Conservation (phyloP, 2,329 filamentous ascomycete genomes). For the Colletotrichum lentis region DNA sequence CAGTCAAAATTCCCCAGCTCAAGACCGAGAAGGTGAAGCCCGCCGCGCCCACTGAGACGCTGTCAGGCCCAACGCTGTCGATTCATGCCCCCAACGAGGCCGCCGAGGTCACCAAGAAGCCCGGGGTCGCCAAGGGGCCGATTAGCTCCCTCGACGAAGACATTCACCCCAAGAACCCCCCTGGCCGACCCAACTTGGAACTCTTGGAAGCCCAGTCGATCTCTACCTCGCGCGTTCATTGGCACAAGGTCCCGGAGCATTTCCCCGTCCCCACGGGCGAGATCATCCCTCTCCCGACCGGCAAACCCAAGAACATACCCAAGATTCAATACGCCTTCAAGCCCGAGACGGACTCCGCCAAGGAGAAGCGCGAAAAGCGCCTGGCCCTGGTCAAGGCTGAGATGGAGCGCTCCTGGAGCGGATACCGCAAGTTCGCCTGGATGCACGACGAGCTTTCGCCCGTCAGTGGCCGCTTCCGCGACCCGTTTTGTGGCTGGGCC, state of each 20-base stretch:
- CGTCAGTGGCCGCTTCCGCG: slow-evolving; percentile 69
- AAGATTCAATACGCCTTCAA: slow-evolving; percentile 78
- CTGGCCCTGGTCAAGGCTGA: slow-evolving; percentile 74
- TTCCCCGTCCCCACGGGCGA: slow-evolving; percentile 78
- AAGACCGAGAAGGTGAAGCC: slow-evolving; percentile 30
- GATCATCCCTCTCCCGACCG: slow-evolving; percentile 79
- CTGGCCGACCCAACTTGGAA: slow-evolving; percentile 39
- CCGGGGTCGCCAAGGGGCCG: slow-evolving; percentile 27
- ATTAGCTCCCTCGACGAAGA: slow-evolving; percentile 25
- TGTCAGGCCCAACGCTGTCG: slow-evolving; percentile 19
- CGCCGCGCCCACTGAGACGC: slow-evolving; percentile 25
- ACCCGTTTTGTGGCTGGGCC: slow-evolving; percentile 92
- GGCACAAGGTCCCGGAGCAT: slow-evolving; percentile 76
- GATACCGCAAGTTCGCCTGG: slow-evolving; percentile 83
- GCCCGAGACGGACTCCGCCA: slow-evolving; percentile 68
- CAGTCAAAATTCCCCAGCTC: slow-evolving; percentile 36
- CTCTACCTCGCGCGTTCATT: slow-evolving; percentile 61
- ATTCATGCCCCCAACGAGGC: slow-evolving; percentile 24
- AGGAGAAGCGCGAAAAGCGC: slow-evolving; percentile 69
- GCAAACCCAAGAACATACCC: slow-evolving; percentile 73
- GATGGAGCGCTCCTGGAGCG: slow-evolving; percentile 80
- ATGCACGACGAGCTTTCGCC: slow-evolving; percentile 87
- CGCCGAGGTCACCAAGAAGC: slow-evolving; percentile 16
- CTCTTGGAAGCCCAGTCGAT: slow-evolving; percentile 34
- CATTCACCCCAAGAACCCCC: slow-evolving; percentile 40